phyloP scores from a whole-genome alignment of 2,329 filamentous ascomycete species.

The Aurifilum marmelostoma region DNA sequence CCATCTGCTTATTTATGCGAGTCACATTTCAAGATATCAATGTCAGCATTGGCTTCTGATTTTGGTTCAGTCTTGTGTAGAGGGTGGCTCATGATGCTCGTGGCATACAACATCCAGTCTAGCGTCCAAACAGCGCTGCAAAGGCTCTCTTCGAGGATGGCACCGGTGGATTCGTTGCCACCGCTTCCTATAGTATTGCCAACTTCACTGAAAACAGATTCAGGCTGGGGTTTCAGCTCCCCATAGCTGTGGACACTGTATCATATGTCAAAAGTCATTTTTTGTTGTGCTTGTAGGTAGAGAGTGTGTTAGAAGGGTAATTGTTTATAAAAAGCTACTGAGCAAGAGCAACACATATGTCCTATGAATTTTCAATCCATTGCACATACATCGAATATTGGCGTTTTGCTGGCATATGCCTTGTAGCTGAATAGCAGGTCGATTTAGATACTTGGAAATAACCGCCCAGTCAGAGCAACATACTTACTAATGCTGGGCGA shows the following conservation, averaged over 20 bases:
- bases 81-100: not conserved
- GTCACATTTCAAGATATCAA: not conserved
- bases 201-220: not conserved
- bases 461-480: not conserved
- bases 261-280: not conserved
- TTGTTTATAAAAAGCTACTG: no score
- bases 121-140: not conserved
- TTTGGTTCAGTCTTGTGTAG: not conserved
- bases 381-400: not conserved
- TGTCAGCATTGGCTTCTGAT: not conserved
- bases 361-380: no score
- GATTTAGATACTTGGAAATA: not conserved
- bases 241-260: not conserved
- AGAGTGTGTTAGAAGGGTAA: not conserved
- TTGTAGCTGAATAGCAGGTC: not conserved
- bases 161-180: not conserved
- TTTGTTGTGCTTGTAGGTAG: not conserved
- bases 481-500: not conserved
- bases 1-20: not conserved
- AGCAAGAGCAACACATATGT: no score
- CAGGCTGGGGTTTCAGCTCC: not conserved
- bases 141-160: not conserved
- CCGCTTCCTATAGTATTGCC: not conserved
- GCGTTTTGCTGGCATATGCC: not conserved
- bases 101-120: not conserved